phyloP scores from a whole-genome alignment of 2,329 filamentous ascomycete genomes.

The Fusarium napiforme region DNA sequence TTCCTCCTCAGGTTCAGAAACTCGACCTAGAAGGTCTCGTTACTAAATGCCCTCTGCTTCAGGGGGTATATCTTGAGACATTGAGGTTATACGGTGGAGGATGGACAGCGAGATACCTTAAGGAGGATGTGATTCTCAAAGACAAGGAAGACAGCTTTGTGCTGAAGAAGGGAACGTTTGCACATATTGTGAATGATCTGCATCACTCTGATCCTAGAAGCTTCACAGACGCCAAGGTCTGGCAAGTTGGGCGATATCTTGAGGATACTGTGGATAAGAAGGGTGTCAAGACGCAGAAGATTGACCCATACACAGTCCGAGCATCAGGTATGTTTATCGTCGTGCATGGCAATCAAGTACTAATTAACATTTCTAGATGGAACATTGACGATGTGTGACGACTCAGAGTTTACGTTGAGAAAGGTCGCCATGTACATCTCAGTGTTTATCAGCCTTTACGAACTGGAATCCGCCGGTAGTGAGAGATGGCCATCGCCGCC shows the following conservation, averaged over 20 bases:
- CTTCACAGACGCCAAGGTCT: slow-evolving; percentile 50
- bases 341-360: neutral
- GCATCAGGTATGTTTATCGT: slow-evolving; percentile 47
- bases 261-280: slow-evolving; percentile 41
- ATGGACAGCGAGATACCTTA: slow-evolving; percentile 47
- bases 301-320: slow-evolving; percentile 45
- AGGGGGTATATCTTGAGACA: slow-evolving; percentile 55
- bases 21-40: slow-evolving; percentile 52
- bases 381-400: slow-evolving; percentile 48
- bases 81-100: slow-evolving; percentile 52
- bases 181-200: slow-evolving; percentile 49
- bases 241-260: slow-evolving; percentile 50
- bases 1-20: slow-evolving; percentile 48
- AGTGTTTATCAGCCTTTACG: slow-evolving; percentile 51
- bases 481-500: slow-evolving; percentile 44
- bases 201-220: slow-evolving; percentile 50
- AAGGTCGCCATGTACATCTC: slow-evolving; percentile 51
- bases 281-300: slow-evolving; percentile 34
- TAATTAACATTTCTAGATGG: slow-evolving; percentile 44
- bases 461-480: slow-evolving; percentile 47
- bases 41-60: slow-evolving; percentile 51
- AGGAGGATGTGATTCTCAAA: slow-evolving; percentile 49
- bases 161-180: slow-evolving; percentile 50
- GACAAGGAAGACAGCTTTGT: slow-evolving; percentile 44
- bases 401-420: slow-evolving; percentile 47